Evolutionary conservation across 208 protist genomes (phyloP).

Genomic region (Vickermania spadyakhi): DNA sequence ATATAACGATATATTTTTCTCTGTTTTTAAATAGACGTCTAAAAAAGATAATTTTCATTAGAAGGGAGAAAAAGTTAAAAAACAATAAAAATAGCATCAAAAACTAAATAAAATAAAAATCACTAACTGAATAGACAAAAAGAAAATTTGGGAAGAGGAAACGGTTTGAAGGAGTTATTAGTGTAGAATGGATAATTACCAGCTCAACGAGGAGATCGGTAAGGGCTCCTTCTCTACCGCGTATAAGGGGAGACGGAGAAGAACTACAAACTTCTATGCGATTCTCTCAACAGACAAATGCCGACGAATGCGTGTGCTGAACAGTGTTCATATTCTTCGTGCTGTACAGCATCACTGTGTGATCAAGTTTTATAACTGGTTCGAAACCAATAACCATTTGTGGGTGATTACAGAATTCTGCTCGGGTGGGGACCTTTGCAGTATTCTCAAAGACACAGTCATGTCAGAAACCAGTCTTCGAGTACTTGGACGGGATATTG

Average conservation of each 20-base stretch:
- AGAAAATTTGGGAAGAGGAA: not conserved
- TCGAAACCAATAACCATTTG: constrained; percentile 94
- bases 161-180: not conserved
- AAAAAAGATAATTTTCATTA: too few relatives aligned
- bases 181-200: constrained; percentile 88
- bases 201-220: constrained; percentile 92
- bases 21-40: too few relatives aligned
- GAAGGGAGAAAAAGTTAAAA: too few relatives aligned
- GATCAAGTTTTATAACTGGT: constrained; percentile 93
- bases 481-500: constrained; percentile 74
- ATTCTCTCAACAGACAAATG: constrained; percentile 93
- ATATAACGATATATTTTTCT: too few relatives aligned
- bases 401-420: constrained; percentile 96
- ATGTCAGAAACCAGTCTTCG: constrained; percentile 69
- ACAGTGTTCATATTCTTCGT: constrained; percentile 78
- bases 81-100: too few relatives aligned
- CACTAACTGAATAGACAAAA: not conserved
- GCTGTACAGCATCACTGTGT: constrained; percentile 72
- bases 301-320: constrained; percentile 74
- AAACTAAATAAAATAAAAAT: not conserved
- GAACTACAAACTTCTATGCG: constrained; percentile 90
- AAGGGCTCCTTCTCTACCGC: constrained; percentile 76
- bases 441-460: constrained; percentile 53
- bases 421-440: constrained; percentile 83
- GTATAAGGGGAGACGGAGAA: constrained; percentile 90